These are phyloP conservation scores for Mimosa pudica DNA, from an alignment of 306 rosid genomes.

Conservation along the genomic window DNA sequence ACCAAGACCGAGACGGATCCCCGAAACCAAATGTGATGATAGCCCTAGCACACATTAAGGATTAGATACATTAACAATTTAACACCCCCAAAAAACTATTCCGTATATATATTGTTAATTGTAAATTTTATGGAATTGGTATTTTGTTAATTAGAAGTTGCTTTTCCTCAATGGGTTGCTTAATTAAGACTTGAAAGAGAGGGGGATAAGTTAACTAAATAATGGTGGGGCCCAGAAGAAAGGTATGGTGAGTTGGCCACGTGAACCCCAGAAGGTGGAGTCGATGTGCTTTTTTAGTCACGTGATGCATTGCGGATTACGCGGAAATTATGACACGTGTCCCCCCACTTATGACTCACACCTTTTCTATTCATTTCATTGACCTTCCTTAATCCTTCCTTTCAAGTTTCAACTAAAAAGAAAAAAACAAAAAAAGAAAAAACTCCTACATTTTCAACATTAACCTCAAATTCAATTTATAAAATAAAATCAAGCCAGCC, in stretches of 20 bases:
- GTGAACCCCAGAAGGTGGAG: conserved; percentile 57
- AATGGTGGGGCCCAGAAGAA: conserved; percentile 49
- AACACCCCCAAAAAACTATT: too few species aligned
- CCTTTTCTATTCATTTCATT: conserved; percentile 22
- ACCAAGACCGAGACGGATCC: too few species aligned
- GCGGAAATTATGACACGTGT: conserved; percentile 54
- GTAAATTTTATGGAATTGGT: too few species aligned
- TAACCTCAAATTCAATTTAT: not conserved
- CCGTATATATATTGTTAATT: too few species aligned
- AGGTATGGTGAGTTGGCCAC: conserved; percentile 89
- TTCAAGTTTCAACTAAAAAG: too few species aligned
- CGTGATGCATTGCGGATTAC: conserved; percentile 74
- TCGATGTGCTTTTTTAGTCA: conserved; percentile 63
- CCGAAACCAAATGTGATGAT: too few species aligned
- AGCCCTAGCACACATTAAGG: too few species aligned
- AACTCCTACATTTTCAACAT: too few species aligned
- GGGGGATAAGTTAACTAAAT: conserved; percentile 24
- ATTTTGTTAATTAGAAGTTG: not conserved
- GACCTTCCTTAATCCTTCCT: not conserved
- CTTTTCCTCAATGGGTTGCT: not conserved
- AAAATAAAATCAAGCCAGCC: not conserved
- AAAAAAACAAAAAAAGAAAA: too few species aligned
- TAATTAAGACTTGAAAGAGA: conserved; percentile 6
- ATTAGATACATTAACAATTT: too few species aligned
- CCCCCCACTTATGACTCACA: conserved; percentile 23